phyloP scores from a whole-genome alignment of 805 yeast species.

The Jamesozyma spencerorum region DNA sequence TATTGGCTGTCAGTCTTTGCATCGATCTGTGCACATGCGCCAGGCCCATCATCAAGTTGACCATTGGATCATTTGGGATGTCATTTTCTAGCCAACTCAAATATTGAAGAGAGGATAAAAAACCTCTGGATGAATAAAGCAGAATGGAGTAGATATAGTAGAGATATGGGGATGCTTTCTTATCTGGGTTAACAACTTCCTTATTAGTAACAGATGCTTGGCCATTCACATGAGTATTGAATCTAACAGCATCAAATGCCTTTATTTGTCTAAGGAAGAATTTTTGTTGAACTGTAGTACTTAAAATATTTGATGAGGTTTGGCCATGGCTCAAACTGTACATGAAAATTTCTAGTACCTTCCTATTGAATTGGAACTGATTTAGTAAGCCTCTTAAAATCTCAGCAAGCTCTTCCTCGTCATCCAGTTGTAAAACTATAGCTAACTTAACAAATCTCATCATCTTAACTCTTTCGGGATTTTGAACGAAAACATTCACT shows the following conservation, averaged over 20 bases:
- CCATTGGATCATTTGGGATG: conserved; percentile 67
- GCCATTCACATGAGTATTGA: conserved; percentile 51
- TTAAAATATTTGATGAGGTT: conserved; percentile 48
- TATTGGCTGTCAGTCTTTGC: conserved; percentile 77
- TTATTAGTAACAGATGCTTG: conserved; percentile 65
- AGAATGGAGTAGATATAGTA: conserved; percentile 72
- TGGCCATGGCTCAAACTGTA: conserved; percentile 53
- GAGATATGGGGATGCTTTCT: conserved; percentile 55
- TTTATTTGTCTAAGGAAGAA: conserved; percentile 82
- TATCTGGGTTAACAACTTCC: conserved; percentile 33
- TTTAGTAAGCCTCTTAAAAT: conserved; percentile 56
- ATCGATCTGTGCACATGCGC: conserved; percentile 83
- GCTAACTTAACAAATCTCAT: conserved; percentile 62
- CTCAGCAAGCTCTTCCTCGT: conserved; percentile 45
- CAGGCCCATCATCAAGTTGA: conserved; percentile 65
- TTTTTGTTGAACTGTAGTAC: conserved; percentile 80
- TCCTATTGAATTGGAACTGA: conserved; percentile 67
- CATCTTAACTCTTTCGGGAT: conserved; percentile 48
- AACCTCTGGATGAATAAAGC: conserved; percentile 72
- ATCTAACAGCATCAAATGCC: conserved; percentile 67
- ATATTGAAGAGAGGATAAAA: conserved; percentile 73
- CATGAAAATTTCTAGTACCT: conserved; percentile 55
- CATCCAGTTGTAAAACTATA: conserved; percentile 39
- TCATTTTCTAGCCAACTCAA: conserved; percentile 59
- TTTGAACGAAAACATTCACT: conserved; percentile 68